Evolutionary conservation across 202 grass and related monocot genomes (phyloP), one percentile per base, ranked within the genome.

Genomic region (Setaria viridis): DNA sequence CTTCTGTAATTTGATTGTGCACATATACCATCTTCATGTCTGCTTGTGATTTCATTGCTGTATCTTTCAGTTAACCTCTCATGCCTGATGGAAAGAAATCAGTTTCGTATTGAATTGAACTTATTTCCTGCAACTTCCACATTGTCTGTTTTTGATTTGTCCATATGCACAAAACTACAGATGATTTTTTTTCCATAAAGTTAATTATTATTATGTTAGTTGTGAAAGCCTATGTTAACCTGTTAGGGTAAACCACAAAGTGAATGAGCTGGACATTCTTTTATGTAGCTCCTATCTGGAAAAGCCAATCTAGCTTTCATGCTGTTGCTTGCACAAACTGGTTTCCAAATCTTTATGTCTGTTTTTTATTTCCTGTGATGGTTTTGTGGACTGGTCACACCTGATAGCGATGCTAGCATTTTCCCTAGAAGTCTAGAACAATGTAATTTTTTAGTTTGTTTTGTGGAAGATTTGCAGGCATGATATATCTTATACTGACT

Each of bases 281-380:
- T 2, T 17, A 33, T 20, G 41, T 50, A 35, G 53, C 74, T 67
- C 12, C 5, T 86, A 11, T 82, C n/a, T 66, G 37, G 48, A 70
- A 84, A 37, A 16, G 41, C 0, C 4, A 6, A 3, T 12, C 0
- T 25, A 25, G 51, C 48, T 53, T 78, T 82, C 33, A 16, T 45
- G 15, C 20, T 83, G 71, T 78, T 79, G 41, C 67, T 20, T 70
- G 29, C 69, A 12, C 17, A 50, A n/a, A 84, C 30, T 83, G 33
- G n/a, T 71, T 30, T 48, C 29, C 33, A 2, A 62, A 29, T 62
- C 56, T 29, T 25, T 60, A 7, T 79, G 34, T 57, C 4, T 76
- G 32, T 5, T 41, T 41, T 41, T 41, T 41, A 41, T 41, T 41
- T 41, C 39, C 39, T 41, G 39, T 75, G 20, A 29, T 74, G 9